Base-by-base conservation (phyloP, 306 rosid species). In the Ziziphus jujuba region DNA sequence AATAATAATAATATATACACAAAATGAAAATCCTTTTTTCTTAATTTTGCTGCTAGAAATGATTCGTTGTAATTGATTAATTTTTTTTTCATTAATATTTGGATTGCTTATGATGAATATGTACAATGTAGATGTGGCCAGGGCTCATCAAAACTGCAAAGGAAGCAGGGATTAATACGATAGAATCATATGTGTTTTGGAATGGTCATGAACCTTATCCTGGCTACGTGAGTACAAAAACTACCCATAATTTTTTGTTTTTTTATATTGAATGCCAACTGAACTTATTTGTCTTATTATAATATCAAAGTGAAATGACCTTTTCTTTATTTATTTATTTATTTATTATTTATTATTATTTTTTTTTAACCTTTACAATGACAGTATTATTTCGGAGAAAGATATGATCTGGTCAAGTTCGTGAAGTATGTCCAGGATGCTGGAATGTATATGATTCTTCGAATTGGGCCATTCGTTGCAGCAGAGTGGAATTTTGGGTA, bases 181-280 rank as follows among this genome's bases (percentile, higher is more conserved):
- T 92, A 5, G 98, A 92, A 75, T 87, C 98, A 43, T 92, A 92
- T 72, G 98, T 92, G 40, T 92, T 92, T 73, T 92, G 98, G 98
- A 92, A 92, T 61, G 96, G 98, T 24, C 98, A 92, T 66, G 98
- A 92, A 34, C 95, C 84, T 65, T 84, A 96, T 76, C 98, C 91
- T 0, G 91, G 83, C 77, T 77, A 92, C 80, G 98, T 92, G 68
- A 87, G 89, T 77, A 10, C 11, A 24, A 24, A 8, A 22, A 1
- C 9, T 3, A 8, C 13, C 14, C 3, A 54, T 21, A 17, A n/a
- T 12, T 20, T 17, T 8, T n/a, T 24, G 54, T 7, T 16, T 1
- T 17, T 5, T 34, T 11, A 33, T 57, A 4, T 9, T 12, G 1
- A 50, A 56, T 1, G 34, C 25, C 6, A n/a, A n/a, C 20, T 53